Conservation (phyloP, 352 stramenopile genomes). For the Globisporangium ultimum region DNA sequence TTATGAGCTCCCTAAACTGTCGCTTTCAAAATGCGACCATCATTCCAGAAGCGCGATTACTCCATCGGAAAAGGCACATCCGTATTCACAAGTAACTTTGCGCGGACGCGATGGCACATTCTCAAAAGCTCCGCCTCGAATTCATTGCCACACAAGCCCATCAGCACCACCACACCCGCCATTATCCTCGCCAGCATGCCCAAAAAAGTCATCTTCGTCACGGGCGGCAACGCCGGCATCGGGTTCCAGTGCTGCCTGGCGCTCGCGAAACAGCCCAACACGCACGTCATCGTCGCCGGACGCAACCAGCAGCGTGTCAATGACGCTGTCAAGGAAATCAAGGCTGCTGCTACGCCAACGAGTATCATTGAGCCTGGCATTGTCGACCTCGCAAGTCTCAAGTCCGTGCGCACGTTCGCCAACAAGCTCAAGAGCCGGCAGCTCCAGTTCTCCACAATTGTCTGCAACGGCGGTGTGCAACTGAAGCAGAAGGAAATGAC, state of each 20-base stretch:
- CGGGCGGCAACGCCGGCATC: slow-evolving; percentile 28
- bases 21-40: too few species aligned
- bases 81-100: too few species aligned
- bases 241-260: slow-evolving; percentile 24
- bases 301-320: slow-evolving; percentile 25
- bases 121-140: too few species aligned
- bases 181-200: neutral
- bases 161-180: too few species aligned
- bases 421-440: slow-evolving; percentile 12
- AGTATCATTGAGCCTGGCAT: slow-evolving; percentile 21
- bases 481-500: slow-evolving; percentile 16
- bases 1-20: too few species aligned
- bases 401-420: slow-evolving; percentile 21
- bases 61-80: too few species aligned
- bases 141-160: too few species aligned
- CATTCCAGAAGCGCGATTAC: too few species aligned
- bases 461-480: slow-evolving; percentile 43
- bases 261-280: slow-evolving; percentile 21
- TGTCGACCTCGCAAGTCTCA: slow-evolving; percentile 32
- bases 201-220: slow-evolving; percentile 31
- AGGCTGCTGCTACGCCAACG: slow-evolving; percentile 1
- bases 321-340: slow-evolving; percentile 14
- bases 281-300: slow-evolving; percentile 26
- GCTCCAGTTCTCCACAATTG: slow-evolving; percentile 22
- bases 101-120: too few species aligned